Conservation (phyloP, 805 yeast genomes). For the Candida palmyrensis region DNA sequence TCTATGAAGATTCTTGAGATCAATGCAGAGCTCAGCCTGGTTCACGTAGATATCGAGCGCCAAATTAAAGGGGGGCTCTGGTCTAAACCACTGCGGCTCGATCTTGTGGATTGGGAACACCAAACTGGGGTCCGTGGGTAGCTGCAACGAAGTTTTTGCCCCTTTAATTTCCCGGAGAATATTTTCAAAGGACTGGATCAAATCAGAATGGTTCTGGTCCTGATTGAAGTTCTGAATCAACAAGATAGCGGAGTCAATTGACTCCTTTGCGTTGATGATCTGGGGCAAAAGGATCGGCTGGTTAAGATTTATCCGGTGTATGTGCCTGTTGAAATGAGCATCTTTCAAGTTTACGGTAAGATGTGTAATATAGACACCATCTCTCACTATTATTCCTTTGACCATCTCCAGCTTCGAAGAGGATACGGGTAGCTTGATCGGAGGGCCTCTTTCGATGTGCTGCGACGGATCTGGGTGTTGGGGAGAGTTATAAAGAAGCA, state of each 20-base stretch:
- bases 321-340: slow-evolving; percentile 30
- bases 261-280: slow-evolving; percentile 40
- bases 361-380: slow-evolving; percentile 47
- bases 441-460: slow-evolving; percentile 28
- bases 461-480: slow-evolving; percentile 24
- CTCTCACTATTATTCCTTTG: slow-evolving; percentile 57
- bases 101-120: slow-evolving; percentile 55
- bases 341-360: slow-evolving; percentile 41
- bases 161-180: slow-evolving; percentile 21
- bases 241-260: slow-evolving; percentile 31
- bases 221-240: slow-evolving; percentile 15
- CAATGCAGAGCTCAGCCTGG: slow-evolving; percentile 61
- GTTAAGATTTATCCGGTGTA: slow-evolving; percentile 24
- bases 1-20: slow-evolving; percentile 45
- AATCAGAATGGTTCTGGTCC: slow-evolving; percentile 12
- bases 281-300: slow-evolving; percentile 38
- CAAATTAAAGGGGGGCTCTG: slow-evolving; percentile 41
- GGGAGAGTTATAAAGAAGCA: slow-evolving; percentile 32
- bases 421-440: slow-evolving; percentile 54
- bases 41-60: slow-evolving; percentile 54
- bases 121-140: slow-evolving; percentile 45
- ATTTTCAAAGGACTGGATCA: slow-evolving; percentile 20
- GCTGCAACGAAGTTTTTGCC: slow-evolving; percentile 35
- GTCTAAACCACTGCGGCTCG: slow-evolving; percentile 33
- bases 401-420: slow-evolving; percentile 50